phyloP scores from a whole-genome alignment of 257 asterid species.

The Rubia yunnanensis region DNA sequence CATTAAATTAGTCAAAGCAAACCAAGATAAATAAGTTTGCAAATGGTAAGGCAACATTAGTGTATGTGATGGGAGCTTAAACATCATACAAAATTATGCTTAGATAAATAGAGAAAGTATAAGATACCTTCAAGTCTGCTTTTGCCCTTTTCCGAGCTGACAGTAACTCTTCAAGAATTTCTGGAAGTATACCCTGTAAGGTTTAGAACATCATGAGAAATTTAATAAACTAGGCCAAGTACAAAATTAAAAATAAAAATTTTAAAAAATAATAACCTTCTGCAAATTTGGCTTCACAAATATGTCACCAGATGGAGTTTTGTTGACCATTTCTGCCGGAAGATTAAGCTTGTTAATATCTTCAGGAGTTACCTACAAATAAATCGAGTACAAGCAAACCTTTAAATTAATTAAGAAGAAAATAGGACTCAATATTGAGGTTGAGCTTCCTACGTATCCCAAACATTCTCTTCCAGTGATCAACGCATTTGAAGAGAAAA shows the following conservation, averaged over 20 bases:
- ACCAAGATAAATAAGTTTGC: not conserved
- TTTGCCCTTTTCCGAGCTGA: slow-evolving; percentile 95
- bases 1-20: not conserved
- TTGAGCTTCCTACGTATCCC: not conserved
- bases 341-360: slow-evolving; percentile 73
- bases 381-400: slow-evolving; percentile 7
- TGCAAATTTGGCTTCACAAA: slow-evolving; percentile 80
- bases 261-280: slow-evolving; percentile 41
- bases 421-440: not conserved
- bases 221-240: slow-evolving; percentile 3
- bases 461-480: not conserved
- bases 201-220: slow-evolving; percentile 16
- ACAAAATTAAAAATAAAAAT: not conserved
- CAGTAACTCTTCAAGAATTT: slow-evolving; percentile 96
- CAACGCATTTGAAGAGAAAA: not conserved
- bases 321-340: slow-evolving; percentile 73
- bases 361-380: slow-evolving; percentile 69
- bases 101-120: not conserved
- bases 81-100: slow-evolving; percentile 2
- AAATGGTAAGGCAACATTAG: not conserved
- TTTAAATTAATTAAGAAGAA: not conserved
- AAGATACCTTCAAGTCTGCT: slow-evolving; percentile 90
- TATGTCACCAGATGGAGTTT: slow-evolving; percentile 97
- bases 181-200: slow-evolving; percentile 92
- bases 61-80: not conserved